Evolutionary conservation across 805 yeast genomes (phyloP), one percentile per base, ranked within the genome.

Genomic region (Wickerhamiella hasegawae): DNA sequence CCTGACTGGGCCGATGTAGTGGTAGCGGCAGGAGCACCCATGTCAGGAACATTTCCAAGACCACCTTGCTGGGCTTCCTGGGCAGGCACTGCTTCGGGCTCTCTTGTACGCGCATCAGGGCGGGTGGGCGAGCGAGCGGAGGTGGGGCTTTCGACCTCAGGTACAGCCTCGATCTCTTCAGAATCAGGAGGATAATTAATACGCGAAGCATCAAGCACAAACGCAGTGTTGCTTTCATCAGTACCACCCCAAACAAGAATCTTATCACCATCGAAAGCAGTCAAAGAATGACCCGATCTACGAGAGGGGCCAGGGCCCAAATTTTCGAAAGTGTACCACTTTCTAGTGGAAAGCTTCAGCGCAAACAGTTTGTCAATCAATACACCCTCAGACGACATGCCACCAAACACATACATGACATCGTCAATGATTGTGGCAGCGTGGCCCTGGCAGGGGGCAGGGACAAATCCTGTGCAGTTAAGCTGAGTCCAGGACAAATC

Each of bases 371-470:
- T 68, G 46, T 69, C 68, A 39, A 76, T 65, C 36, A 82, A 72
- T 28, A 65, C 65, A 30, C 93, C 94, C 42, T 71, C 66, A 23
- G 68, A 60, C 41, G 78, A 74, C 50, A 84, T 81, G 34, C 99
- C 99, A 27, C 98, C 99, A 51, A 77, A 75, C 11, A 87, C 69
- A 48, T 78, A 79, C 69, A 90, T 65, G 34, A 76, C 64, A 48
- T 83, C 85, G 40, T 75, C 76, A 39, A 76, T 78, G 24, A 84
- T 58, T 10, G 87, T 69, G 11, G 94, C 74, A 3, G 95, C 72
- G 55, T 90, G 99, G 49, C 87, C 95, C 56, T 84, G 92, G 40
- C 85, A 68, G 0, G 96, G 87, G 3, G 79, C 76, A 2, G 95
- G 96, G n/a, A 66, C 59, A 41, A 52, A 54, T 8, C 93, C 92